phyloP scores from a whole-genome alignment of 1,284 basidiomycete species.

The Apiotrichum sp. region DNA sequence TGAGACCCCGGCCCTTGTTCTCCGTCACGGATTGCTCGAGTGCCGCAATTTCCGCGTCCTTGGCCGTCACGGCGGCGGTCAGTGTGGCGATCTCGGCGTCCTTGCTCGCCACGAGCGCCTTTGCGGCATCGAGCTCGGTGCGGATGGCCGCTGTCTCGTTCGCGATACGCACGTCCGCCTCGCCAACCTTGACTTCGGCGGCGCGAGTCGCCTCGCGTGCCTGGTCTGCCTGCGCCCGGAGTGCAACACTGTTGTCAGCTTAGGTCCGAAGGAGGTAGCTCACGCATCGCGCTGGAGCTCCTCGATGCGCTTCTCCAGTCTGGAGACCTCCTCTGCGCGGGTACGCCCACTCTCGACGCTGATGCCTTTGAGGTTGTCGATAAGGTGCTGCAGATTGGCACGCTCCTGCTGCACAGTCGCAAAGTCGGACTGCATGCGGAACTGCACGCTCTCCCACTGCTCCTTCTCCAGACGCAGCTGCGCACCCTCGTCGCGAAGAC shows the following conservation, averaged over 20 bases:
- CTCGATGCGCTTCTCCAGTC: constrained; percentile 72
- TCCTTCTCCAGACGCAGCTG: constrained; percentile 85
- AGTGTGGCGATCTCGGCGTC: constrained; percentile 21
- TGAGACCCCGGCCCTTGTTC: constrained; percentile 30
- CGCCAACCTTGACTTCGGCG: constrained; percentile 26
- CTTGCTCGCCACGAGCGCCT: constrained; percentile 24
- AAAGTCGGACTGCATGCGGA: constrained; percentile 77
- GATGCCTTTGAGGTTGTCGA: constrained; percentile 82
- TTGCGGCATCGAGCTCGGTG: constrained; percentile 33
- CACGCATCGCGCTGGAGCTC: constrained; percentile 72
- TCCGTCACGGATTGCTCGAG: constrained; percentile 23
- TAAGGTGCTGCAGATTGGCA: constrained; percentile 73
- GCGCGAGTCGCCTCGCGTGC: constrained; percentile 68
- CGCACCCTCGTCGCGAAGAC: constrained; percentile 72
- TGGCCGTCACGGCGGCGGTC: background rate
- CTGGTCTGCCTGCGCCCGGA: constrained; percentile 65
- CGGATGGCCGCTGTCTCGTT: constrained; percentile 29
- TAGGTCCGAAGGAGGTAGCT: constrained; percentile 28
- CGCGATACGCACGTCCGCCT: constrained; percentile 33
- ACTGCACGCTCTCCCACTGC: constrained; percentile 77
- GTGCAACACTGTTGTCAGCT: constrained; percentile 52
- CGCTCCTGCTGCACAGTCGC: constrained; percentile 70
- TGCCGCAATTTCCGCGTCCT: constrained; percentile 21
- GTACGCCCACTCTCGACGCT: constrained; percentile 78
- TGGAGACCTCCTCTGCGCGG: constrained; percentile 67